phyloP scores from a whole-genome alignment of 495 filamentous ascomycete genomes.

The Bryoglossum gracile region DNA sequence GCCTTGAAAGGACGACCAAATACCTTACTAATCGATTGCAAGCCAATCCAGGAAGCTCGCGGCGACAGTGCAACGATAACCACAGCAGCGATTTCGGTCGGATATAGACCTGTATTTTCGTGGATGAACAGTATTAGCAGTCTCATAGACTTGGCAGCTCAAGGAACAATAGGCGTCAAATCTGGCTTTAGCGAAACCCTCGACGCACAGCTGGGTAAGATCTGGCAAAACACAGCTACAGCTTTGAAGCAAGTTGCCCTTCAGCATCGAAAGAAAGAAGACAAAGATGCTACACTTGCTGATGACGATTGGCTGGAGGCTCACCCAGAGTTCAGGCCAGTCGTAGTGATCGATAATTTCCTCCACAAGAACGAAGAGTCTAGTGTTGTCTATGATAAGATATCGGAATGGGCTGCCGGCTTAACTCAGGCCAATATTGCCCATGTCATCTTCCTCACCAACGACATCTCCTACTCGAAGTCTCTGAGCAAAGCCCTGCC shows the following conservation, averaged over 20 bases:
- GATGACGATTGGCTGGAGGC: conserved; percentile 73
- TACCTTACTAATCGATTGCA: conserved; percentile 89
- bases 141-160: conserved; percentile 83
- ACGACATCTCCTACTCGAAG: conserved; percentile 84
- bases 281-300: conserved; percentile 62
- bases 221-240: conserved; percentile 75
- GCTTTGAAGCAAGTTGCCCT: conserved; percentile 75
- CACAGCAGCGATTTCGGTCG: conserved; percentile 75
- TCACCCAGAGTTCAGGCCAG: conserved; percentile 75
- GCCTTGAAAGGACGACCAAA: conserved; percentile 69
- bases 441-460: conserved; percentile 95
- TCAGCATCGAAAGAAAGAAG: conserved; percentile 55
- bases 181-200: conserved; percentile 93
- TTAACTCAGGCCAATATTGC: conserved; percentile 87
- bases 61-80: conserved; percentile 85
- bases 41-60: conserved; percentile 83
- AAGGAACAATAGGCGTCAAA: conserved; percentile 89
- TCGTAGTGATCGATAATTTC: conserved; percentile 94
- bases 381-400: conserved; percentile 76
- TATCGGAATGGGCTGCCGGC: conserved; percentile 84
- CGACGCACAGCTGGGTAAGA: conserved; percentile 86
- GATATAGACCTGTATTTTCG: conserved; percentile 88
- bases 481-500: conserved; percentile 80
- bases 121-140: conserved; percentile 95
- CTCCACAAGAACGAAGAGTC: conserved; percentile 68